Evolutionary conservation across 2,329 filamentous ascomycete species (phyloP), one percentile per base, ranked within the genome.

Genomic region (Aspergillus ibericus): DNA sequence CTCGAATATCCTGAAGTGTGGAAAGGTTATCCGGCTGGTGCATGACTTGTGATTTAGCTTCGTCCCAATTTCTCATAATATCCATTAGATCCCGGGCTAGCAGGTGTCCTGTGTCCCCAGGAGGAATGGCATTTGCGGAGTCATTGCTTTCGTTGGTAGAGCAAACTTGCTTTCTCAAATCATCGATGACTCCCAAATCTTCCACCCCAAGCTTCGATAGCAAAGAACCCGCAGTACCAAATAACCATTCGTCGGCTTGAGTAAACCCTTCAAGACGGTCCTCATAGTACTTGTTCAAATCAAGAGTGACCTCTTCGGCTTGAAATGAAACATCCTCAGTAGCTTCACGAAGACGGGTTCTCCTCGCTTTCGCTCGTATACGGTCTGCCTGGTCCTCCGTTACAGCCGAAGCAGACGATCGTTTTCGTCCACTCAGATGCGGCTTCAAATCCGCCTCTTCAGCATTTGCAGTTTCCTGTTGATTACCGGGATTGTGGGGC

Each of bases 261-360:
- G 78, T 74, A 60, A 80, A 82, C 5, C 78, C 70, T 59, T 82
- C 80, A 12, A 87, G 72, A 49, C 83, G 81, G 55, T 84, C 79
- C 62, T 84, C 81, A 58, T 82, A 81, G 63, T 83, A 81, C 66
- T 81, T 84, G 16, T 76, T 76, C 47, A 78, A 77, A 59, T 86
- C 84, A 40, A 83, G 80, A 27, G 77, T 72, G 15, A 78, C 72
- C 18, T 81, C 78, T 36, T 82, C 80, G 5, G 75, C 72, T 32
- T 79, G 79, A 10, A 75, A 68, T 15, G 73, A 68, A 27, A 72
- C 70, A 32, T 85, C 83, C 6, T 76, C 78, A 51, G 82, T 77
- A 8, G 83, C 83, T 62, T 87, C 85, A 60, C 86, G 80, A 29
- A 84, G 83, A 53, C 85, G 81, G 16, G 85, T 81, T 35, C 86